Evolutionary conservation across 1,139 yeast species (phyloP).

Genomic region (Suhomyces panamericanus): DNA sequence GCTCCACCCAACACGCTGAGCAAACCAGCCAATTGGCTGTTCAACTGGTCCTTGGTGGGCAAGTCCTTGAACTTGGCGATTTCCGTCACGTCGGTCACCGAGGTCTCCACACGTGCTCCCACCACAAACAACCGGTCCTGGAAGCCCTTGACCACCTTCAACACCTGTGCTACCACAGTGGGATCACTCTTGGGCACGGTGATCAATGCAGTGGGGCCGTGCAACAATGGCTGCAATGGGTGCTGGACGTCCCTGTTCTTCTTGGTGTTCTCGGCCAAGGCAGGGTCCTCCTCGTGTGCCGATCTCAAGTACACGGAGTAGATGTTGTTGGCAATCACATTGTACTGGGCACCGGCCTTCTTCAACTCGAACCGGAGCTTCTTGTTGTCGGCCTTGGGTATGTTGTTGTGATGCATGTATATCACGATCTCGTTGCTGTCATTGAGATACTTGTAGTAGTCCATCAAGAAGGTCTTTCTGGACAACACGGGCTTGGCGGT

Average conservation of each 20-base stretch:
- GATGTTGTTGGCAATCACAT: constrained; percentile 65
- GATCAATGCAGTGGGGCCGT: constrained; percentile 88
- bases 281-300: constrained; percentile 71
- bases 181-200: constrained; percentile 72
- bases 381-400: constrained; percentile 67
- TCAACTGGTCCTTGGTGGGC: constrained; percentile 70
- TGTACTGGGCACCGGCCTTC: constrained; percentile 64
- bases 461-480: constrained; percentile 82
- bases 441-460: constrained; percentile 71
- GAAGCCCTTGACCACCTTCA: constrained; percentile 60
- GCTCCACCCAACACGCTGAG: constrained; percentile 85
- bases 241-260: constrained; percentile 50
- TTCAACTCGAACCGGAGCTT: constrained; percentile 60
- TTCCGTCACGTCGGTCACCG: constrained; percentile 52
- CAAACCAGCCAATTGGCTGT: constrained; percentile 82
- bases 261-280: constrained; percentile 54
- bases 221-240: constrained; percentile 67
- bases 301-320: constrained; percentile 78
- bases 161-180: constrained; percentile 56
- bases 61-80: constrained; percentile 67
- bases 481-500: constrained; percentile 57
- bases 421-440: constrained; percentile 67
- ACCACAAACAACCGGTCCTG: constrained; percentile 75
- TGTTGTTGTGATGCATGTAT: constrained; percentile 81
- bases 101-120: constrained; percentile 79